Evolutionary conservation across 192 early-diverging fungal genomes (phyloP).

Genomic region (Coemansia sp.): DNA sequence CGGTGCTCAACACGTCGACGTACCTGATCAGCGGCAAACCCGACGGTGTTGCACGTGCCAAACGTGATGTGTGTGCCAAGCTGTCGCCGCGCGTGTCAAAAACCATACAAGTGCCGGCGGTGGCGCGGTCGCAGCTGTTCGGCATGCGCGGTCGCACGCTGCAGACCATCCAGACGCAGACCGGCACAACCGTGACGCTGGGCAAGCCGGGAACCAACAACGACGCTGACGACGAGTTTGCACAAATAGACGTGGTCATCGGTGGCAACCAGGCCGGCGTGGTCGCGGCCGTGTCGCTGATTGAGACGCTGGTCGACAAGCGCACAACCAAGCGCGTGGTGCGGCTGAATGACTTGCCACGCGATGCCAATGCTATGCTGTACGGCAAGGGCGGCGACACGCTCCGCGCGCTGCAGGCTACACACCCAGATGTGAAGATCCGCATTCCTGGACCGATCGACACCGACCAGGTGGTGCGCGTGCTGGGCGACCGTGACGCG

Average conservation of each 20-base stretch:
- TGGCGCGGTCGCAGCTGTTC: constrained; percentile 77
- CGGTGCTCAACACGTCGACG: constrained; percentile 68
- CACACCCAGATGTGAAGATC: constrained; percentile 70
- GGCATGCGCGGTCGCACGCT: constrained; percentile 82
- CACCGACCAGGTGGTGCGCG: constrained; percentile 57
- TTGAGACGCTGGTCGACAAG: constrained; percentile 75
- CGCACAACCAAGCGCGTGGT: constrained; percentile 71
- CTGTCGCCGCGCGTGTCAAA: constrained; percentile 68
- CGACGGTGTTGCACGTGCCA: constrained; percentile 76
- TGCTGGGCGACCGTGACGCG: constrained; percentile 77
- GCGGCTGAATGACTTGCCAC: constrained; percentile 67
- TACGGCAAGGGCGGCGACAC: constrained; percentile 68
- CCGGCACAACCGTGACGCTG: constrained; percentile 73
- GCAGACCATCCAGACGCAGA: constrained; percentile 70
- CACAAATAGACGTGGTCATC: constrained; percentile 63
- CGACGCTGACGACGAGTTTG: constrained; percentile 59
- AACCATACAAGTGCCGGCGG: constrained; percentile 69
- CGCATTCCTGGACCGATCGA: constrained; percentile 67
- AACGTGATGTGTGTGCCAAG: constrained; percentile 72
- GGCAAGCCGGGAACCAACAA: constrained; percentile 47
- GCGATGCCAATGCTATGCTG: constrained; percentile 80
- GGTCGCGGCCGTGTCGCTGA: constrained; percentile 78
- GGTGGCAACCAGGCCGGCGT: constrained; percentile 84
- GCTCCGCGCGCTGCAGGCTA: constrained; percentile 59
- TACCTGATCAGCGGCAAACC: constrained; percentile 81